Evolutionary conservation across 2,329 filamentous ascomycete species (phyloP), one percentile per base, ranked within the genome.

Genomic region (Talaromyces sp.): DNA sequence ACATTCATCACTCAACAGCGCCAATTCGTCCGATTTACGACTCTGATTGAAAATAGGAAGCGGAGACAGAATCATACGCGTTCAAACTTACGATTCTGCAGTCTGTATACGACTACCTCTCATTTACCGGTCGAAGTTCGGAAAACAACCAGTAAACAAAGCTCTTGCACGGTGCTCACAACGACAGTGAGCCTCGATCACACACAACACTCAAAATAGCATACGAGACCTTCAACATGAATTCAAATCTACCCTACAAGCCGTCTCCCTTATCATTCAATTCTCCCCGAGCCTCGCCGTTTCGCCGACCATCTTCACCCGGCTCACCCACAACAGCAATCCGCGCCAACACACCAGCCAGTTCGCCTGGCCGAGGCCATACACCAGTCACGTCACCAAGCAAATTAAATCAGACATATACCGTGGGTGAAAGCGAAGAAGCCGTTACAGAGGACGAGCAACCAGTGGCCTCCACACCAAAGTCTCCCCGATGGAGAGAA

Each of bases 221-320:
- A 35, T 54, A 54, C 27, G 37, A 25, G 27, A 22, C 17, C 13
- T 10, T 67, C 10, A 68, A 78, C 75, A 74, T 75, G 62, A 71
- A 73, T 85, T 62, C 50, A 37, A 63, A 63, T 82, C 75, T 83
- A 80, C 80, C 85, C 65, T 91, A 89, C 78, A 91, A 90, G 76
- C 88, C 89, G 15, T 91, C 89, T 27, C 88, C 88, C 63, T 79
- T 91, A 67, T 89, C 89, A 67, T 91, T 90, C 78, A 88, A 88
- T 69, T 89, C 90, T 56, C 85, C 87, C 70, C 87, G 90, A 74
- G 83, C 85, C 27, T 91, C 90, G 10, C 88, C 90, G 2, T 89
- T 91, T 64, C 85, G 88, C 70, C 84, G 89, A 68, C 86, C 86
- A 9, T 90, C 88, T 2, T 84, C 80, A 4, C 87, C 90, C 3